Percentiles rank a stretch among this genome's conserved stretches.
phyloP scores from a whole-genome alignment of 768 basidiomycete species.

The Tylopilus rubrobrunneus region DNA sequence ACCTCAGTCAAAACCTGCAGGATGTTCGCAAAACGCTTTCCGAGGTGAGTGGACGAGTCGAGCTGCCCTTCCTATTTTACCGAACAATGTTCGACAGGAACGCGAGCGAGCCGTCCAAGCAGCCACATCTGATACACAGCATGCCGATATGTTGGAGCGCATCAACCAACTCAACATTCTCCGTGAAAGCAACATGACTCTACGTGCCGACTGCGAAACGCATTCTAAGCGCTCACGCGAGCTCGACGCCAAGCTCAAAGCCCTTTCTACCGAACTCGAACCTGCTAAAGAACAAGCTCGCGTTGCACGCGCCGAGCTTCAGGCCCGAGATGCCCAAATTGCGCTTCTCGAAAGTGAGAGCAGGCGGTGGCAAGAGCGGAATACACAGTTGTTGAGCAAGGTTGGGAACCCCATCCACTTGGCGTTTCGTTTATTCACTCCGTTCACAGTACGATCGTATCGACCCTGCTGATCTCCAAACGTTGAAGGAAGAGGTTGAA shows the following conservation, averaged over 20 bases:
- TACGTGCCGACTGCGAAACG: slow-evolving; percentile 74
- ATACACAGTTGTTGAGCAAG: slow-evolving; percentile 76
- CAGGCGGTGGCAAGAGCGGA: slow-evolving; percentile 81
- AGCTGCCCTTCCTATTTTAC: background rate
- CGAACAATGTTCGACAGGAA: slow-evolving; percentile 46
- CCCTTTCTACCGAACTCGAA: slow-evolving; percentile 59
- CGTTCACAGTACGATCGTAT: slow-evolving; percentile 73
- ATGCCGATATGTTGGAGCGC: slow-evolving; percentile 78
- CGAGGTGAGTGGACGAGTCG: slow-evolving; percentile 43
- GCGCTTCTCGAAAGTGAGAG: slow-evolving; percentile 71
- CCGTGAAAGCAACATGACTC: slow-evolving; percentile 83
- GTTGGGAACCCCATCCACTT: slow-evolving; percentile 32
- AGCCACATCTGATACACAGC: slow-evolving; percentile 71
- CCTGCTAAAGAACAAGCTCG: slow-evolving; percentile 72
- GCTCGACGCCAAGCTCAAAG: slow-evolving; percentile 59
- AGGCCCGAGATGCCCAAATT: slow-evolving; percentile 63
- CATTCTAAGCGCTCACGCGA: slow-evolving; percentile 64
- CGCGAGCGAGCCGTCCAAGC: slow-evolving; percentile 73
- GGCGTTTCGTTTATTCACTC: background rate
- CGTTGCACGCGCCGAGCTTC: slow-evolving; percentile 67
- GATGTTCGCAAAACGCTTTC: slow-evolving; percentile 68
- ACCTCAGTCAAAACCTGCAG: slow-evolving; percentile 63
- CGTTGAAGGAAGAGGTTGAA: slow-evolving; percentile 70
- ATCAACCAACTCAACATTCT: slow-evolving; percentile 85
- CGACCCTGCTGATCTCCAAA: slow-evolving; percentile 80